Evolutionary conservation across 495 filamentous ascomycete genomes (phyloP), one percentile per base, ranked within the genome.

Genomic region (Trichoderma reesei): DNA sequence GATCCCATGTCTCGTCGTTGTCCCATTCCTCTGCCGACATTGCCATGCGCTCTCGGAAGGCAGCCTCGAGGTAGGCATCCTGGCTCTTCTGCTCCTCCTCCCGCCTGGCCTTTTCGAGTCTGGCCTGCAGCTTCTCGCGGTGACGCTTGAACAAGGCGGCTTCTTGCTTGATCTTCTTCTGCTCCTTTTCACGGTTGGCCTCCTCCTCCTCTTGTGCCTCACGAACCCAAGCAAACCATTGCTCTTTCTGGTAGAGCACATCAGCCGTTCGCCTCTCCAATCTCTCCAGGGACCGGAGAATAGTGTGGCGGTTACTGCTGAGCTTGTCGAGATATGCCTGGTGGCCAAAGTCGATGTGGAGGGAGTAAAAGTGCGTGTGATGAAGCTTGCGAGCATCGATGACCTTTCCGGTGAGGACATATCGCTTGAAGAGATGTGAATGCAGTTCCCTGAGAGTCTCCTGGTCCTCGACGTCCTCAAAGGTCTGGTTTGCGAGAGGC

Each of bases 321-420:
- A 83, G 73, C 59, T 70, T 73, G 65, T 79, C 78, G 1, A 84
- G 73, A 67, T 76, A 74, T 63, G 72, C 71, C 67, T 75, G 72
- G 51, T 79, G 76, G 20, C 77, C 77, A 60, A 75, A 80, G 66
- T 80, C 76, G 67, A 73, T 60, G 62, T 75, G 74, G n/a, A 78
- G 64, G 5, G 75, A 71, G 67, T 77, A 83, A 65, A 83, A 83
- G 62, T 79, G 79, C 61, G 72, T 77, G 67, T 82, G 81, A 66
- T 84, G 81, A 54, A 82, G 69, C 66, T 79, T 81, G 18, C 80
- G 74, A 3, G 80, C 81, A 31, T 73, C 68, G 61, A 83, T 80
- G 14, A 82, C 82, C 63, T 78, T 74, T 20, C 78, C 75, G 2
- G 83, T 68, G 3, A 85, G 68, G 41, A 75, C 75, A 65, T 78